Conservation (phyloP, 2,329 filamentous ascomycete species). For the Epicoccum sorghinum region DNA sequence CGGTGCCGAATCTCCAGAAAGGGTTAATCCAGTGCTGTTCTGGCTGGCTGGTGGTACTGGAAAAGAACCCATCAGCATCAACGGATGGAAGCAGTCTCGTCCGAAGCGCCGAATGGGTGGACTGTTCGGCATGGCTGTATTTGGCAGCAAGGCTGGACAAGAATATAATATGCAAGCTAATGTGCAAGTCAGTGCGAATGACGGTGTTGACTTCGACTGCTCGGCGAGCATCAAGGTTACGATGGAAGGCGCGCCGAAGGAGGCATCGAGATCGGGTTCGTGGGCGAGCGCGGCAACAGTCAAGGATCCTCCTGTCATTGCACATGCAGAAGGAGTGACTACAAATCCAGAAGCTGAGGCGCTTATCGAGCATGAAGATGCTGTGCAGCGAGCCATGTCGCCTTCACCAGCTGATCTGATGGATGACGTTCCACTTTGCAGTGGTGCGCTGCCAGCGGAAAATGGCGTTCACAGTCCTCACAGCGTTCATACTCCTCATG, state of each 20-base stretch:
- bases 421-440: slow-evolving; percentile 3
- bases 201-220: not conserved
- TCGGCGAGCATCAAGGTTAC: not conserved
- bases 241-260: not conserved
- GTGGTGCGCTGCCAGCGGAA: slow-evolving; percentile 6
- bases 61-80: slow-evolving; percentile 13
- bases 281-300: no score
- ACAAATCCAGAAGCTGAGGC: not conserved
- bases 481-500: no score
- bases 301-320: no score
- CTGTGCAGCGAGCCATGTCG: not conserved
- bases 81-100: slow-evolving; percentile 29
- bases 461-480: not conserved
- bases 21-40: slow-evolving; percentile 24
- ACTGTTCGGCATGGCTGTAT: slow-evolving; percentile 31
- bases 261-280: not conserved
- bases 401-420: not conserved
- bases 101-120: slow-evolving; percentile 33
- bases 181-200: not conserved
- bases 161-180: not conserved
- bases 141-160: slow-evolving; percentile 17
- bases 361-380: not conserved
- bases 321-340: no score
- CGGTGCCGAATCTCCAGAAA: slow-evolving; percentile 20
- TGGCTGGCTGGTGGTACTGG: slow-evolving; percentile 35